Conservation (phyloP, 352 stramenopile genomes). For the Globisporangium barbulae region DNA sequence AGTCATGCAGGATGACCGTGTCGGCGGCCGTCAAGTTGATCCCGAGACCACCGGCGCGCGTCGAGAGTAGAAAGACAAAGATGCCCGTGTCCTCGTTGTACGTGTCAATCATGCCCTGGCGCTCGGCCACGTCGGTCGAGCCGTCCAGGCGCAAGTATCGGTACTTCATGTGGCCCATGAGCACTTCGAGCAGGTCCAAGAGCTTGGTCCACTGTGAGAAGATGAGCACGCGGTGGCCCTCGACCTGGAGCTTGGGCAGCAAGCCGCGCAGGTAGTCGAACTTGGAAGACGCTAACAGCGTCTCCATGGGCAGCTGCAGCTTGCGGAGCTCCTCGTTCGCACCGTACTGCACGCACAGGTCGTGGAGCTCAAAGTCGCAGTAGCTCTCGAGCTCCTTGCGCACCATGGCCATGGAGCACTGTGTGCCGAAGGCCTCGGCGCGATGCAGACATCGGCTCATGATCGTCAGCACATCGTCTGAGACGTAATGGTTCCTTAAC, state of each 20-base stretch:
- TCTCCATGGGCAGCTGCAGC: constrained; percentile 85
- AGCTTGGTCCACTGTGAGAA: constrained; percentile 97
- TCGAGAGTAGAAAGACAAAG: constrained; percentile 98
- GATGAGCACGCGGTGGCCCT: constrained; percentile 94
- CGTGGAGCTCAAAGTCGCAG: constrained; percentile 95
- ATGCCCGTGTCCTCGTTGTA: constrained; percentile 90
- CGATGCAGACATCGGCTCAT: constrained; percentile 83
- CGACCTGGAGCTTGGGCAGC: constrained; percentile 78
- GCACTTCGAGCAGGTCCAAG: constrained; percentile 91
- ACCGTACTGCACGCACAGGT: constrained; percentile 89
- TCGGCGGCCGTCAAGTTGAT: constrained; percentile 97
- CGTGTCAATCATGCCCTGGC: constrained; percentile 78
- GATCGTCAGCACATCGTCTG: constrained; percentile 67
- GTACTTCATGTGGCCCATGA: constrained; percentile 75
- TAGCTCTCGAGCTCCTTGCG: constrained; percentile 92
- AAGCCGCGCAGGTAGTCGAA: constrained; percentile 89
- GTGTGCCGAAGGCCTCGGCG: constrained; percentile 80
- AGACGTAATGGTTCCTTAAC: constrained; percentile 81
- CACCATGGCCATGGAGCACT: constrained; percentile 83
- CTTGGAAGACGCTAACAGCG: constrained; percentile 93
- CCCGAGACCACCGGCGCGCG: constrained; percentile 95
- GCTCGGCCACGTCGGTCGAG: constrained; percentile 66
- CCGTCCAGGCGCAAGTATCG: constrained; percentile 81
- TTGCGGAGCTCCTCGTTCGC: constrained; percentile 73
- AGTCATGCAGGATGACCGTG: constrained; percentile 85